These are phyloP conservation scores for Babesia divergens DNA, from an alignment of 169 alveolate genomes.

Conservation along the genomic window DNA sequence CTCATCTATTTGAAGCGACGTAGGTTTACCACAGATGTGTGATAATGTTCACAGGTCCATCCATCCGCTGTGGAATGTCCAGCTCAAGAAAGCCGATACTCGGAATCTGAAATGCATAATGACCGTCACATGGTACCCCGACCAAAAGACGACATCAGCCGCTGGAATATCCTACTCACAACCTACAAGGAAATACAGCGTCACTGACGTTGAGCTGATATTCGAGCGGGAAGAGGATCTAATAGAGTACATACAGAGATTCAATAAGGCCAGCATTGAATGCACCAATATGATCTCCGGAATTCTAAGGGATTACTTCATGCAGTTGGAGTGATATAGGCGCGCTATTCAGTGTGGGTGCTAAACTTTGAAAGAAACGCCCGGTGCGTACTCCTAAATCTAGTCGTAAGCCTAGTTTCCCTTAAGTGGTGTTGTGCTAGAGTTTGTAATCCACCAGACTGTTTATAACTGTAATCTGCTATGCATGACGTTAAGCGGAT, in stretches of 20 bases:
- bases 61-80: conserved; percentile 60
- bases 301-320: background rate
- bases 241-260: conserved; percentile 4
- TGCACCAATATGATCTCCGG: background rate
- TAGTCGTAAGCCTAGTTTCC: too few relatives aligned
- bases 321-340: background rate
- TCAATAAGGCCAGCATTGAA: background rate
- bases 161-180: background rate
- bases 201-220: conserved; percentile 36
- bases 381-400: too few relatives aligned
- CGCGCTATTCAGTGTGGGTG: too few relatives aligned
- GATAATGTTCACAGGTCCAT: conserved; percentile 11
- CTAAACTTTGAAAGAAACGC: too few relatives aligned
- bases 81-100: conserved; percentile 6
- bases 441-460: too few relatives aligned
- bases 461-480: too few relatives aligned
- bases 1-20: background rate
- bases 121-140: conserved; percentile 47
- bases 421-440: too few relatives aligned
- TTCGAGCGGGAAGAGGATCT: conserved; percentile 25
- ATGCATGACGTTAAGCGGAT: too few relatives aligned
- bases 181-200: background rate
- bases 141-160: background rate
- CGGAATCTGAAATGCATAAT: conserved; percentile 1
- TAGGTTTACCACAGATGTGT: background rate